phyloP scores from a whole-genome alignment of 2,329 filamentous ascomycete species.

The Stemphylium vesicarium region DNA sequence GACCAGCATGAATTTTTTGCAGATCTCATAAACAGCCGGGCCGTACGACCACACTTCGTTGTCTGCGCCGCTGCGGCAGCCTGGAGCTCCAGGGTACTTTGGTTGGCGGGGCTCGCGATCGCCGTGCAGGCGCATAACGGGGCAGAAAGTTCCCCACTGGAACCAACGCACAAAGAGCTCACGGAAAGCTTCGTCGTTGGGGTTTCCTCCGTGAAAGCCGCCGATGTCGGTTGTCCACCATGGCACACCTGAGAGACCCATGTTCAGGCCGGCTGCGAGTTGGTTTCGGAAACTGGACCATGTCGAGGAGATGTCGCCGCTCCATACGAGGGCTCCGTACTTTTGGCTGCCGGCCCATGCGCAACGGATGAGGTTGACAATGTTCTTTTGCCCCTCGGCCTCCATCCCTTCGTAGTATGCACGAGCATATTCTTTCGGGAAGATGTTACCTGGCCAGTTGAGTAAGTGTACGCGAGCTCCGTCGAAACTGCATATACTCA shows the following conservation, averaged over 20 bases:
- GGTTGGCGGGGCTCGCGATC: constrained; percentile 66
- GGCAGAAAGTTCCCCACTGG: constrained; percentile 71
- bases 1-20: constrained; percentile 64
- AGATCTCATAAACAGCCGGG: constrained; percentile 65
- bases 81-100: constrained; percentile 48
- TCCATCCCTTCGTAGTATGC: constrained; percentile 66
- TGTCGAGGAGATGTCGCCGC: constrained; percentile 69
- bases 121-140: constrained; percentile 71
- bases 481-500: not conserved
- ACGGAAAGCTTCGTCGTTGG: constrained; percentile 61
- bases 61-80: constrained; percentile 55
- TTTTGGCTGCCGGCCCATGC: constrained; percentile 67
- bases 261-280: constrained; percentile 68
- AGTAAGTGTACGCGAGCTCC: not conserved
- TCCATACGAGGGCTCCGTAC: constrained; percentile 71
- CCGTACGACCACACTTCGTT: constrained; percentile 74
- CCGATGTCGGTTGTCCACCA: constrained; percentile 77
- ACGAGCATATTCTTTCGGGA: constrained; percentile 63
- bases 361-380: constrained; percentile 66
- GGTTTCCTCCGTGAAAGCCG: constrained; percentile 71
- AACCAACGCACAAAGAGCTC: constrained; percentile 73
- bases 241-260: constrained; percentile 67
- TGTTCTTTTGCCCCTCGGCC: constrained; percentile 59
- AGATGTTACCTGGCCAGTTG: constrained; percentile 60
- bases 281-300: constrained; percentile 67